Evolutionary conservation across 768 basidiomycete genomes (phyloP).

Genomic region (Dioszegia hungarica): DNA sequence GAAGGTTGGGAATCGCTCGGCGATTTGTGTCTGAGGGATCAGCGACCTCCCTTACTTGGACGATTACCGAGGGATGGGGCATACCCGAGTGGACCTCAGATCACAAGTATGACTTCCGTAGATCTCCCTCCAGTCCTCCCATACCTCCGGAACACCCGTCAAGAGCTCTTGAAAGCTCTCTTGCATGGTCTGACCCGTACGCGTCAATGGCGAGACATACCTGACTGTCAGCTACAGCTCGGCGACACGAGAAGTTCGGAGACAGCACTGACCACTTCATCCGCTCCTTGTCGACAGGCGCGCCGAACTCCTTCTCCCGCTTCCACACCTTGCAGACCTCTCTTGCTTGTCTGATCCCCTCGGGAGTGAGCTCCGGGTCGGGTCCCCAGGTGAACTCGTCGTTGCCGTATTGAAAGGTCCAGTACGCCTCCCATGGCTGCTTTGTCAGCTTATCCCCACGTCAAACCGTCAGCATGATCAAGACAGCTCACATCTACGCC

Average conservation of each 20-base stretch:
- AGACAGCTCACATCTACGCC: slow-evolving; percentile 37
- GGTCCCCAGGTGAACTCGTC: slow-evolving; percentile 46
- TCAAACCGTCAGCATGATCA: neutral
- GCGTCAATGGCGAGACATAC: slow-evolving; percentile 33
- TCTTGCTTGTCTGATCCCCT: slow-evolving; percentile 39
- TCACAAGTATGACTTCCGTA: slow-evolving; percentile 48
- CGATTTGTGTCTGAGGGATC: slow-evolving; percentile 27
- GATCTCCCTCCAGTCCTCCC: slow-evolving; percentile 47
- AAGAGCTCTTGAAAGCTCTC: slow-evolving; percentile 40
- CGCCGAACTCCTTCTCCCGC: slow-evolving; percentile 18
- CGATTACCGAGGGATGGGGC: slow-evolving; percentile 5
- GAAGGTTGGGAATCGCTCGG: slow-evolving; percentile 38
- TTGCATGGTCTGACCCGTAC: slow-evolving; percentile 45
- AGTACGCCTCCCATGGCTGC: slow-evolving; percentile 45
- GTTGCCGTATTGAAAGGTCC: slow-evolving; percentile 35
- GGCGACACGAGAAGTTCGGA: neutral
- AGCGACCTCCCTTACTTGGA: neutral
- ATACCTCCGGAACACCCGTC: slow-evolving; percentile 33
- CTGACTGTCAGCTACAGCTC: neutral
- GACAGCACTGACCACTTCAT: slow-evolving; percentile 32
- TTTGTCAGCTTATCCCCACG: neutral
- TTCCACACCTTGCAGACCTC: slow-evolving; percentile 34
- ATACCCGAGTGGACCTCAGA: slow-evolving; percentile 36
- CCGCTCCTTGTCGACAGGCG: slow-evolving; percentile 27
- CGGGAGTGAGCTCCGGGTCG: slow-evolving; percentile 42